These are phyloP conservation scores for Phtheirospermum japonicum DNA, from an alignment of 257 asterid genomes.

Conservation along the genomic window DNA sequence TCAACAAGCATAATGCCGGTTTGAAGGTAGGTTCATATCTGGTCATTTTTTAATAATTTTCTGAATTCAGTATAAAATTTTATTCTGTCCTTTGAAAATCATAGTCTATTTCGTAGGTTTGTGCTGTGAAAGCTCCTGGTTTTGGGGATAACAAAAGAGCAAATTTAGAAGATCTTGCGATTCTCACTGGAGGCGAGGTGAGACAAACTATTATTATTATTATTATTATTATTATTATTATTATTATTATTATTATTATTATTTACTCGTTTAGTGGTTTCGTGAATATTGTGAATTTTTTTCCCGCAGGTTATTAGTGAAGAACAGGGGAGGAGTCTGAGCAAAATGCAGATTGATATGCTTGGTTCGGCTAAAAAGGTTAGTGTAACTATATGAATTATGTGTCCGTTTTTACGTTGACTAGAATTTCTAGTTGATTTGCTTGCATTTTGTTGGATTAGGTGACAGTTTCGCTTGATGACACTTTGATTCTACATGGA, in stretches of 20 bases:
- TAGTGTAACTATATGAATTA: too few species aligned
- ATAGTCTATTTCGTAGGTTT: too few species aligned
- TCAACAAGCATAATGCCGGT: too few species aligned
- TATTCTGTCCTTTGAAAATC: background rate
- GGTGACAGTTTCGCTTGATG: conserved; percentile 90
- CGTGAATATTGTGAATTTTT: conserved; percentile 25
- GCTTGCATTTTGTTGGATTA: too few species aligned
- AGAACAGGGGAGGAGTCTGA: conserved; percentile 63
- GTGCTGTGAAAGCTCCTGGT: too few species aligned
- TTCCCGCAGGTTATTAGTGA: conserved; percentile 80
- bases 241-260: too few species aligned
- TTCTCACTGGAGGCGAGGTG: conserved; percentile 94
- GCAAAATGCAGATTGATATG: conserved; percentile 66
- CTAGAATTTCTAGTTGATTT: too few species aligned
- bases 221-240: too few species aligned
- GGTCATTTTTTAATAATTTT: background rate
- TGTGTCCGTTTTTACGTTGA: too few species aligned
- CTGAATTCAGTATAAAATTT: background rate
- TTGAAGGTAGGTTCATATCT: conserved; percentile 27
- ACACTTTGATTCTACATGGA: conserved; percentile 82
- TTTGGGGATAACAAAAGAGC: too few species aligned
- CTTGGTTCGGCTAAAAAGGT: conserved; percentile 92
- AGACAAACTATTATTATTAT: too few species aligned
- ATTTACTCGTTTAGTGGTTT: conserved; percentile 2
- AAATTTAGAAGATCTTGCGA: too few species aligned